phyloP scores from a whole-genome alignment of 2,329 filamentous ascomycete species.

The Xylaria sp. region DNA sequence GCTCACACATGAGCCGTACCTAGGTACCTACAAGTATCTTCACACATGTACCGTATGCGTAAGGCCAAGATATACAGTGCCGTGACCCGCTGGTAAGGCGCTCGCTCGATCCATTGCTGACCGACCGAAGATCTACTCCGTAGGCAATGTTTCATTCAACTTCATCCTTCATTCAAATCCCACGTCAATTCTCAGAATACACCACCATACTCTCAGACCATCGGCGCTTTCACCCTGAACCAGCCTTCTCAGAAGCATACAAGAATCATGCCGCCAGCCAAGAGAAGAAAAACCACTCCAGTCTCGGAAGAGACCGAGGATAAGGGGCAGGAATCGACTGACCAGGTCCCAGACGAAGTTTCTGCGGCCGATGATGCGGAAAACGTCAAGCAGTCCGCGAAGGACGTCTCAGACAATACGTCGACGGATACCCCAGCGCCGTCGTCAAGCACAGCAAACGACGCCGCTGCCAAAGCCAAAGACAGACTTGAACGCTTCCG shows the following conservation, averaged over 20 bases:
- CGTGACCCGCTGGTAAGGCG: too few relatives aligned
- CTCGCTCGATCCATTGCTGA: background rate
- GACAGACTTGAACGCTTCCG: constrained; percentile 80
- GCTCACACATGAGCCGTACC: too few relatives aligned
- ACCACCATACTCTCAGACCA: background rate
- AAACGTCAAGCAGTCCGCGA: constrained; percentile 7
- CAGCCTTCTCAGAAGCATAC: background rate
- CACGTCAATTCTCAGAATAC: background rate
- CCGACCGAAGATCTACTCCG: background rate
- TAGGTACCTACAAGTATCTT: too few relatives aligned
- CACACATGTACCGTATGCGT: too few relatives aligned
- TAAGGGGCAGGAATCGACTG: constrained; percentile 20
- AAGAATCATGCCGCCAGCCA: constrained; percentile 38
- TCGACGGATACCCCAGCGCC: constrained; percentile 1
- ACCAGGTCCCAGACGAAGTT: constrained; percentile 21
- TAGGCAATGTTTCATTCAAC: background rate
- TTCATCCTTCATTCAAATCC: background rate
- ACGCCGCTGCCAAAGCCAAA: constrained; percentile 41
- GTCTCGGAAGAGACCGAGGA: constrained; percentile 22
- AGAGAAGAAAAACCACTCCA: constrained; percentile 40
- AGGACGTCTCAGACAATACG: background rate
- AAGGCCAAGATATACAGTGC: too few relatives aligned
- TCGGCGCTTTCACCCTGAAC: background rate
- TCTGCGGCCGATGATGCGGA: constrained; percentile 16
- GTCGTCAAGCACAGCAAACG: constrained; percentile 13